Evolutionary conservation across 352 stramenopile genomes (phyloP), one percentile per base, ranked within the genome.

Genomic region (Bremia lactucae): DNA sequence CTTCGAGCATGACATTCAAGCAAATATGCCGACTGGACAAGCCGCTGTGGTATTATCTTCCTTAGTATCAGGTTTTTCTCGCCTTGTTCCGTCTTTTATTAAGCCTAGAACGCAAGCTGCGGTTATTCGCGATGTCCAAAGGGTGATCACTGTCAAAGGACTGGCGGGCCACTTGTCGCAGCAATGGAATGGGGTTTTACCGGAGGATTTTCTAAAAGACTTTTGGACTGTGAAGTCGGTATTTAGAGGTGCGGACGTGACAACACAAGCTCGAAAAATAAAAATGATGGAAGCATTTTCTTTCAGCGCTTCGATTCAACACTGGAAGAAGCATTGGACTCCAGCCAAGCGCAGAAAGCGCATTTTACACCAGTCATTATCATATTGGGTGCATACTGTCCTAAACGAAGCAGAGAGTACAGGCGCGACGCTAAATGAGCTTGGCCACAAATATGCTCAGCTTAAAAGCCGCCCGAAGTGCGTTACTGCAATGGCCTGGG

Each of bases 181-280:
- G 3, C 49, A 55, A 16, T 84, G 60, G 22, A 53, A 50, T 42
- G 73, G 72, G 0, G 59, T 68, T 2, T 45, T 55, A 4, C 69
- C 72, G 0, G 74, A 90, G 21, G 71, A 85, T 33, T 87, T 89
- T 39, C 39, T 87, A 21, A 72, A 73, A 13, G 72, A 85, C 11
- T 84, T 78, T 38, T 90, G 77, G 77, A 44, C 40, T 7, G 71
- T 90, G 1, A 90, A 74, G 31, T 72, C 62, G 2, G 50, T 72
- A 24, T 71, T 76, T 53, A 35, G 48, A 3, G 20, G 59, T 14
- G 55, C 48, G 36, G 65, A 62, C 11, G n/a, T 35, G 42, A 5
- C 14, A 26, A 46, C 42, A 20, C 36, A 68, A 55, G 38, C 45
- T 5, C 21, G 47, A 24, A 60, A 49, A 2, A 57, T 53, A 16